A percentile compares a stretch with the other conserved stretches of the same genome.
Evolutionary conservation across 257 asterid species (phyloP).

Genomic region (Solanum habrochaites): DNA sequence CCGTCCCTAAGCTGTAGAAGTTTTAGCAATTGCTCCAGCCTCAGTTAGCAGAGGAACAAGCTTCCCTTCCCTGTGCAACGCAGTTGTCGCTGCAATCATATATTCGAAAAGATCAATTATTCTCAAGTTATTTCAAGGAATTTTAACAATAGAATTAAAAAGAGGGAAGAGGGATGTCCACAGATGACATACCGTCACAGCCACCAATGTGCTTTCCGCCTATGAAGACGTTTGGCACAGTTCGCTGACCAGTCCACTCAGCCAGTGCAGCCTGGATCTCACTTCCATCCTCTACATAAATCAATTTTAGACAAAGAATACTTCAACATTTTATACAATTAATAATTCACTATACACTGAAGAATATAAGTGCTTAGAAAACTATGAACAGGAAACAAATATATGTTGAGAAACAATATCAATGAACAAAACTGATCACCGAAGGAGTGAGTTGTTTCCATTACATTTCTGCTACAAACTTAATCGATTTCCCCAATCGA

Average conservation of each 20-base stretch:
- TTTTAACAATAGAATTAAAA: neutral
- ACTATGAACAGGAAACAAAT: neutral
- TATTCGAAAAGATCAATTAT: neutral
- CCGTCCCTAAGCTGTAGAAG: slow-evolving; percentile 34
- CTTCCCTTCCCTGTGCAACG: slow-evolving; percentile 51
- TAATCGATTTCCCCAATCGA: neutral
- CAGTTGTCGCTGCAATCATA: slow-evolving; percentile 54
- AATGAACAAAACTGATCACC: neutral
- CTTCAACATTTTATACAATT: neutral
- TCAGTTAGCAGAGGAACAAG: slow-evolving; percentile 71
- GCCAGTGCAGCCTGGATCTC: slow-evolving; percentile 68
- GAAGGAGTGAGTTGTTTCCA: neutral
- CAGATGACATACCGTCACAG: slow-evolving; percentile 48
- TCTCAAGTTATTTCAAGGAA: neutral
- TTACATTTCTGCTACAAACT: neutral
- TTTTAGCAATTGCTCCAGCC: slow-evolving; percentile 59
- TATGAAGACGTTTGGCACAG: slow-evolving; percentile 85
- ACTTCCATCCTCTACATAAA: slow-evolving; percentile 57
- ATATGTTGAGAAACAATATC: neutral
- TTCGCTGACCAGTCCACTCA: slow-evolving; percentile 67
- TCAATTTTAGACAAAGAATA: neutral
- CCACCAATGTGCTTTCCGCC: slow-evolving; percentile 93
- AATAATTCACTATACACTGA: neutral
- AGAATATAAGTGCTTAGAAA: neutral
- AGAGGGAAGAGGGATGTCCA: neutral